phyloP scores from a whole-genome alignment of 2,329 filamentous ascomycete species.

The Blastomyces gilchristii region DNA sequence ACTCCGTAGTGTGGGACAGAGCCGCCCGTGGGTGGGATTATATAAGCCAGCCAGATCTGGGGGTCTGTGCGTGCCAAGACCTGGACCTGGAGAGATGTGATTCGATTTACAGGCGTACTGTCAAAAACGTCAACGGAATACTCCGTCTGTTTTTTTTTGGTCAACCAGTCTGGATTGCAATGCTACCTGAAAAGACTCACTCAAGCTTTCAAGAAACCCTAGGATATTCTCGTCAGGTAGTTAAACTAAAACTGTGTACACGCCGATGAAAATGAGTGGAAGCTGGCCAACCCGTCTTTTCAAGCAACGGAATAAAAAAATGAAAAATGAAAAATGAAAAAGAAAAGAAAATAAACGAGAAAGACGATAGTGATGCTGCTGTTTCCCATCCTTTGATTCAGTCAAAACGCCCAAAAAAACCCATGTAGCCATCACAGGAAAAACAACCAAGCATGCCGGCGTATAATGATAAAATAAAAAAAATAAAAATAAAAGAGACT shows the following conservation, averaged over 20 bases:
- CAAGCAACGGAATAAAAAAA: background rate
- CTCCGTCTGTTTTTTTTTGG: background rate
- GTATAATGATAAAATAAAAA: background rate
- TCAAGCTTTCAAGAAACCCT: background rate
- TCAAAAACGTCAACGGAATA: background rate
- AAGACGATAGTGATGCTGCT: background rate
- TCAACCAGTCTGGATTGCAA: background rate
- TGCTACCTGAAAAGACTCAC: background rate
- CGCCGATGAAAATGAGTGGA: background rate
- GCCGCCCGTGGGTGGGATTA: background rate
- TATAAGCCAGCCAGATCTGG: conserved; percentile 4
- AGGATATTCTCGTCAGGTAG: background rate
- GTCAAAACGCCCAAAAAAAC: background rate
- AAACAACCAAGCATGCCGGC: background rate
- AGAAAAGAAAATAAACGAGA: too few relatives aligned
- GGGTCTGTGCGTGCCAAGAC: background rate
- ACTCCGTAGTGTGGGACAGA: background rate
- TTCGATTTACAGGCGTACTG: background rate
- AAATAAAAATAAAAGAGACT: background rate
- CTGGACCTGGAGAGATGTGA: background rate
- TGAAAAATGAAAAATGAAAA: too few relatives aligned
- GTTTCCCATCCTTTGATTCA: background rate
- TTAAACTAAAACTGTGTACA: too few relatives aligned
- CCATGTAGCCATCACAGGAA: too few relatives aligned
- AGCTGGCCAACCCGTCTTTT: background rate